A percentile compares a stretch with the other conserved stretches of the same genome.
Evolutionary conservation across 495 filamentous ascomycete species (phyloP).

Genomic region (Eremomyces bilateralis): DNA sequence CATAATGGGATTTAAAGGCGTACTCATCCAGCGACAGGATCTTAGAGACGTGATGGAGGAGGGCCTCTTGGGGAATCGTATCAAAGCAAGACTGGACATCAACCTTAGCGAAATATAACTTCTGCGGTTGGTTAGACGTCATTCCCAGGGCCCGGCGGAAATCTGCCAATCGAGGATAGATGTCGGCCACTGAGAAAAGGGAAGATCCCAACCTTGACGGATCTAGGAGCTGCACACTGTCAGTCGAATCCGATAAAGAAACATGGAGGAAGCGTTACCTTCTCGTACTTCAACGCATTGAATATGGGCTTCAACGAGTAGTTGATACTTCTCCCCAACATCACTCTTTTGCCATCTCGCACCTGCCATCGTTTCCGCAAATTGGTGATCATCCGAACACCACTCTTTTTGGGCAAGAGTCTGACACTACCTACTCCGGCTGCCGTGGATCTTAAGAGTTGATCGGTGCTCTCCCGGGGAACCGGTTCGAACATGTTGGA

Average conservation of each 20-base stretch:
- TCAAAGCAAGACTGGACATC: constrained; percentile 90
- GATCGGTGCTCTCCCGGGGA: constrained; percentile 30
- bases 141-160: constrained; percentile 34
- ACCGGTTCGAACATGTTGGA: constrained; percentile 60
- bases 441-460: constrained; percentile 22
- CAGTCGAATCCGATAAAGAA: background rate
- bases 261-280: too few relatives aligned
- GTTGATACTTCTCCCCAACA: constrained; percentile 62
- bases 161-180: constrained; percentile 48
- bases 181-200: constrained; percentile 60
- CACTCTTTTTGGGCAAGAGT: constrained; percentile 49
- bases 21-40: constrained; percentile 47
- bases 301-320: constrained; percentile 51
- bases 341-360: constrained; percentile 25
- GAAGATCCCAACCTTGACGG: constrained; percentile 45
- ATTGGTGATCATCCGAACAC: constrained; percentile 72
- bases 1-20: constrained; percentile 47
- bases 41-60: constrained; percentile 42
- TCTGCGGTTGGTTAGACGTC: constrained; percentile 10
- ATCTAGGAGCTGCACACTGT: constrained; percentile 32
- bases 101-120: constrained; percentile 69
- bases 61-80: constrained; percentile 62
- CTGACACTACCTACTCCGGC: constrained; percentile 38
- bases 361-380: constrained; percentile 38
- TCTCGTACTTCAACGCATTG: constrained; percentile 59